Evolutionary conservation across 2,329 filamentous ascomycete genomes (phyloP).

Genomic region (Lasiodiplodia theobromae): DNA sequence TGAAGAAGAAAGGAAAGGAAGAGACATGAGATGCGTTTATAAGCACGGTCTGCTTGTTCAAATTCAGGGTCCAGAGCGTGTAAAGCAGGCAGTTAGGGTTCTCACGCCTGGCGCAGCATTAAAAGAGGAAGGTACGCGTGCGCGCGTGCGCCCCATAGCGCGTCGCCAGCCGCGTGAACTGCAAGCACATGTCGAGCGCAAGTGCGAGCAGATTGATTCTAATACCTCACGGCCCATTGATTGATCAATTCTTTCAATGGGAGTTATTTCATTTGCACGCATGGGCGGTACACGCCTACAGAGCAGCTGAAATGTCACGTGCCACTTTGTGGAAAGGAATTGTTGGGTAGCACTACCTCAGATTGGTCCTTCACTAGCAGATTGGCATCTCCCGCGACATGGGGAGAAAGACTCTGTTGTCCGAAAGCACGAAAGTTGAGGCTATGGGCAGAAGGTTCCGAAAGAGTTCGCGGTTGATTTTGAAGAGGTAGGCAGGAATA

Average conservation of each 20-base stretch:
- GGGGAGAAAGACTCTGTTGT: background rate
- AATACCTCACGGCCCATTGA: too few species aligned
- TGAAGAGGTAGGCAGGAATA: background rate
- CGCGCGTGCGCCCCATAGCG: too few species aligned
- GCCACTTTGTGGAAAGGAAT: too few species aligned
- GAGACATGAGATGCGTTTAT: background rate
- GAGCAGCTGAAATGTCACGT: too few species aligned
- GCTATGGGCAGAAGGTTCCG: background rate
- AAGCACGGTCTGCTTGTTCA: background rate
- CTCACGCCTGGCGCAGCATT: background rate
- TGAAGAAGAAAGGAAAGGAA: slow-evolving; percentile 6
- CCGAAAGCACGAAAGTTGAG: background rate
- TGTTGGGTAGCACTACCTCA: too few species aligned
- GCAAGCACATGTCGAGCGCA: too few species aligned
- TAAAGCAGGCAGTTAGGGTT: background rate
- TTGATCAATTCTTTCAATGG: too few species aligned
- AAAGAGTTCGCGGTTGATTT: background rate
- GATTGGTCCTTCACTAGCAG: too few species aligned
- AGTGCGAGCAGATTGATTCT: background rate
- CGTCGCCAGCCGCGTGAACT: background rate
- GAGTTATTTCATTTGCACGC: too few species aligned
- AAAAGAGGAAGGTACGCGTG: background rate
- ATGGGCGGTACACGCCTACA: too few species aligned
- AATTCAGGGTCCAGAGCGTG: background rate
- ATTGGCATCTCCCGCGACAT: background rate